Percentiles rank a stretch among this genome's conserved stretches.
Conservation (phyloP, 768 basidiomycete species). For the Russula abietina region DNA sequence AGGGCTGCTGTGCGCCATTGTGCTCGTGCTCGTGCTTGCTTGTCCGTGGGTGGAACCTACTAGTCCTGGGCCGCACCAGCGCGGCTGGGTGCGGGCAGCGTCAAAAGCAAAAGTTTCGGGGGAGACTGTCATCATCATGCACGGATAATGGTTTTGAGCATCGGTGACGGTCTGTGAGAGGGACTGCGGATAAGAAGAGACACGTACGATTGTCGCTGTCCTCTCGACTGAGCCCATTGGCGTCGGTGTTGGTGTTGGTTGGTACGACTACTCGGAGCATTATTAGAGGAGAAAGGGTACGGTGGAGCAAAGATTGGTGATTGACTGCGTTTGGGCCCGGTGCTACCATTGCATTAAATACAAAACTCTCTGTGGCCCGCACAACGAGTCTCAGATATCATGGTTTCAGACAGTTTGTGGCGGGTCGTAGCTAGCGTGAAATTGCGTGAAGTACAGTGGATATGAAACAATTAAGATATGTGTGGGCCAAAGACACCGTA, state of each 20-base stretch:
- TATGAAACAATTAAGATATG: no score
- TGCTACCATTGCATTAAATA: not conserved
- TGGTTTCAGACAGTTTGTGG: not conserved
- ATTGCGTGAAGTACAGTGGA: no score
- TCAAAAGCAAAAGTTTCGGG: not conserved
- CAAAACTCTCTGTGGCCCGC: not conserved
- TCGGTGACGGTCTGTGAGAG: not conserved
- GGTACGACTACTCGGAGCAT: not conserved
- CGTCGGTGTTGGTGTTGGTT: not conserved
- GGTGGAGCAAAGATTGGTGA: not conserved
- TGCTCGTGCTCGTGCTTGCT: not conserved
- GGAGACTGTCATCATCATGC: not conserved
- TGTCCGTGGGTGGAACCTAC: not conserved
- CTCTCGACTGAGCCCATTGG: not conserved
- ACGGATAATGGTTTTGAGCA: not conserved
- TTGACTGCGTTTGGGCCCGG: not conserved
- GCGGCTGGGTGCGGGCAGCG: not conserved
- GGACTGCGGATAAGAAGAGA: not conserved
- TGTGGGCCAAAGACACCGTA: no score
- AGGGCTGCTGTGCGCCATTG: no score
- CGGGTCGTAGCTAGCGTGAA: not conserved
- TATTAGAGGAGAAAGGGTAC: no score
- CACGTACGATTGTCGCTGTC: not conserved
- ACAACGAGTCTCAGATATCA: no score
- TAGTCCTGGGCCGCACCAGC: not conserved